These are phyloP conservation scores for Penicillium simplicissimum DNA, from an alignment of 495 filamentous ascomycete genomes.

Conservation along the genomic window DNA sequence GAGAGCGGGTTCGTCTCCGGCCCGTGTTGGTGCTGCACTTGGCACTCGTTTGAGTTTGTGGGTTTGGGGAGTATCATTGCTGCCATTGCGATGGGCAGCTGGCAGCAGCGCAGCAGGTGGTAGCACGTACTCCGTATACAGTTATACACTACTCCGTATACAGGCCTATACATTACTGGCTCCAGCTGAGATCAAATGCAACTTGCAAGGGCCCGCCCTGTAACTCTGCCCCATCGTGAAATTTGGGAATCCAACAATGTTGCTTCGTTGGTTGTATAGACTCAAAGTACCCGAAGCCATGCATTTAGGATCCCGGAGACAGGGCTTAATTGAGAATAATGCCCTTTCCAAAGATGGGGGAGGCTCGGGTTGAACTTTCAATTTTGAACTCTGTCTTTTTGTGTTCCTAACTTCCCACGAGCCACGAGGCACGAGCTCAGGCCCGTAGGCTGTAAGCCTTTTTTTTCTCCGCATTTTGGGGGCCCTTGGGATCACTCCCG, in stretches of 20 bases:
- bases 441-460: background rate
- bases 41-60: no score
- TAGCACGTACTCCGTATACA: background rate
- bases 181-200: background rate
- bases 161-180: background rate
- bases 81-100: background rate
- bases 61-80: background rate
- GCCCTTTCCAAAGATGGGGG: background rate
- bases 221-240: background rate
- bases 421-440: background rate
- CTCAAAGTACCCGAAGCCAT: background rate
- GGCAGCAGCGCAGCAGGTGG: background rate
- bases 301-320: background rate
- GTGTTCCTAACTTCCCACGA: no score
- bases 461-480: conserved; percentile 18
- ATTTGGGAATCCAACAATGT: background rate
- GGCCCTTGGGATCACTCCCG: conserved; percentile 2
- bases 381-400: background rate
- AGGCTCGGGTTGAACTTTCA: background rate
- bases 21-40: conserved; percentile 5
- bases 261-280: background rate
- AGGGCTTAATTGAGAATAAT: background rate
- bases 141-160: no score
- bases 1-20: conserved; percentile 2
- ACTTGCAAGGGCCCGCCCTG: background rate